phyloP scores from a whole-genome alignment of 768 basidiomycete genomes.

The Podaxis carcinomalis region DNA sequence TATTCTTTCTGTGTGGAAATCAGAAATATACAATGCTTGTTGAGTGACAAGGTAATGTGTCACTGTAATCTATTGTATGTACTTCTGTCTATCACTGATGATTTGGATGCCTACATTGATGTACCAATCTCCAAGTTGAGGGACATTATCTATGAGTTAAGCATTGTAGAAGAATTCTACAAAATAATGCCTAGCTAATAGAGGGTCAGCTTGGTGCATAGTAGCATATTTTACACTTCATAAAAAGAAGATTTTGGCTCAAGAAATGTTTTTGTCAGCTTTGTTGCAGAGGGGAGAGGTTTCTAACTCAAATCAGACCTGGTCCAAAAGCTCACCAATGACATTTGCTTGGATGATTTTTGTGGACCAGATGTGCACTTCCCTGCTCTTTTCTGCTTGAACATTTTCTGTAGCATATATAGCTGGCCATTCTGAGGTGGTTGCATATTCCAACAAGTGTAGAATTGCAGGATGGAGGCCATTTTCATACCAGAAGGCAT shows the following conservation, averaged over 20 bases:
- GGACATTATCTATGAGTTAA: not conserved
- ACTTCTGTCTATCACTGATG: not conserved
- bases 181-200: not conserved
- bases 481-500: not conserved
- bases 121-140: constrained; percentile 14
- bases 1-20: not conserved
- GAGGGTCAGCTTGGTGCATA: not conserved
- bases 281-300: not conserved
- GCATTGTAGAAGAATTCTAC: not conserved
- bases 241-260: constrained; percentile 9
- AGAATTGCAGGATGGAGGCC: not conserved
- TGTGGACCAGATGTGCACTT: not conserved
- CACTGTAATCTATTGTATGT: constrained; percentile 15
- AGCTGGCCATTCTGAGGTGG: not conserved
- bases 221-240: constrained; percentile 11
- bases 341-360: not conserved
- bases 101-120: constrained; percentile 21
- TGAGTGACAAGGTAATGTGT: not conserved
- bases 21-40: not conserved
- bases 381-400: not conserved
- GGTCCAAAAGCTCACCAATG: not conserved
- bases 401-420: not conserved
- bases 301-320: not conserved
- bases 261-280: not conserved
- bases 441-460: not conserved